Percentiles rank a stretch among this genome's conserved stretches.
These are phyloP conservation scores for Candida oleophila DNA, from an alignment of 805 yeast genomes.

Conservation along the genomic window DNA sequence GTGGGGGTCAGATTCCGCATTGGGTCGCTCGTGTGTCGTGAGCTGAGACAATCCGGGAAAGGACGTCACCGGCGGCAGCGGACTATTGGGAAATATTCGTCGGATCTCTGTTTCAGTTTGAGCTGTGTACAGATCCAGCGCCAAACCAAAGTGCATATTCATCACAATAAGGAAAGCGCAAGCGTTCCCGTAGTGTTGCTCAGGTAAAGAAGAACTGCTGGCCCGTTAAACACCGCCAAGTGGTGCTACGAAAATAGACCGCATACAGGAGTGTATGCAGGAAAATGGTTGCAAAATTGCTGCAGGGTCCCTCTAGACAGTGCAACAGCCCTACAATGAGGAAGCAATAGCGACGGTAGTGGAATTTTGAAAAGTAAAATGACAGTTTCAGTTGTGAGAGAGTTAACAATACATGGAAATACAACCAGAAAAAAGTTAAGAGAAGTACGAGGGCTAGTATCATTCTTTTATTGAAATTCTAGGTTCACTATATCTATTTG, in stretches of 20 bases:
- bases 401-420: neutral
- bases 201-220: no score
- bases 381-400: no score
- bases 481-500: neutral
- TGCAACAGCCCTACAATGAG: no score
- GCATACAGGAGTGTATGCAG: no score
- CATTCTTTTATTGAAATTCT: neutral
- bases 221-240: no score
- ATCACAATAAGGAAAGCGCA: neutral
- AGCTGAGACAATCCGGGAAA: constrained; percentile 7
- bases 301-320: no score
- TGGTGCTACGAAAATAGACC: no score
- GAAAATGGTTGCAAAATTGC: neutral
- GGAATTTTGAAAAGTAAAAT: no score
- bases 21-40: neutral
- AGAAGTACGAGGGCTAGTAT: no score
- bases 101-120: neutral
- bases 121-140: neutral
- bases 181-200: neutral
- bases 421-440: no score
- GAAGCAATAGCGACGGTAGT: no score
- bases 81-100: neutral
- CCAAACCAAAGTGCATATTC: constrained; percentile 1
- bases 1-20: neutral
- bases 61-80: constrained; percentile 7